These are phyloP conservation scores for Irpex lacteus DNA, from an alignment of 1,284 basidiomycete species.

Conservation along the genomic window DNA sequence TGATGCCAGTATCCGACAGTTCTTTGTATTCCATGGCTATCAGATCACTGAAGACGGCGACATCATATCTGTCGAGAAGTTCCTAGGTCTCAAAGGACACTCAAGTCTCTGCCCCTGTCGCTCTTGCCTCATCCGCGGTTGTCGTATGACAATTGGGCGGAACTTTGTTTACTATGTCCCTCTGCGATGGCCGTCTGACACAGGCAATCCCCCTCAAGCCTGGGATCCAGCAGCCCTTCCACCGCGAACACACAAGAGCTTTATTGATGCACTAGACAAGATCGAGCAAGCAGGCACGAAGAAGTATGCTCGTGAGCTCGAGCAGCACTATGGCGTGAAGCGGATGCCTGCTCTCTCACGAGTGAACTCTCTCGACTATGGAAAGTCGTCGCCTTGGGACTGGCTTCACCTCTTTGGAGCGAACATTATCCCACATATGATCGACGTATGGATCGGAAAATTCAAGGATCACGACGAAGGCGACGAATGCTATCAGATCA, in stretches of 20 bases:
- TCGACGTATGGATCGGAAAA: slow-evolving; percentile 29
- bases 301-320: slow-evolving; percentile 14
- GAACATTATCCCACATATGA: slow-evolving; percentile 25
- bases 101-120: slow-evolving; percentile 37
- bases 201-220: not conserved
- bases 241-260: slow-evolving; percentile 17
- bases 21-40: slow-evolving; percentile 28
- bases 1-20: slow-evolving; percentile 14
- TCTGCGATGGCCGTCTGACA: slow-evolving; percentile 15
- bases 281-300: slow-evolving; percentile 16
- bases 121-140: slow-evolving; percentile 28
- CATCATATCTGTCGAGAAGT: slow-evolving; percentile 38
- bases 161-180: slow-evolving; percentile 25
- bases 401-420: slow-evolving; percentile 31
- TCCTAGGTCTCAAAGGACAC: slow-evolving; percentile 43
- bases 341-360: slow-evolving; percentile 1
- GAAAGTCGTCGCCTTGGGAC: slow-evolving; percentile 25
- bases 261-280: slow-evolving; percentile 5
- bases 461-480: slow-evolving; percentile 29
- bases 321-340: slow-evolving; percentile 25
- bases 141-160: slow-evolving; percentile 7
- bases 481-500: slow-evolving; percentile 13
- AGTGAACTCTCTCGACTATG: slow-evolving; percentile 20
- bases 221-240: slow-evolving; percentile 20
- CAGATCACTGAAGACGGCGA: slow-evolving; percentile 35